Percentiles rank a stretch among this genome's conserved stretches.
phyloP scores from a whole-genome alignment of 441 rosid species.

The Melastoma candidum region DNA sequence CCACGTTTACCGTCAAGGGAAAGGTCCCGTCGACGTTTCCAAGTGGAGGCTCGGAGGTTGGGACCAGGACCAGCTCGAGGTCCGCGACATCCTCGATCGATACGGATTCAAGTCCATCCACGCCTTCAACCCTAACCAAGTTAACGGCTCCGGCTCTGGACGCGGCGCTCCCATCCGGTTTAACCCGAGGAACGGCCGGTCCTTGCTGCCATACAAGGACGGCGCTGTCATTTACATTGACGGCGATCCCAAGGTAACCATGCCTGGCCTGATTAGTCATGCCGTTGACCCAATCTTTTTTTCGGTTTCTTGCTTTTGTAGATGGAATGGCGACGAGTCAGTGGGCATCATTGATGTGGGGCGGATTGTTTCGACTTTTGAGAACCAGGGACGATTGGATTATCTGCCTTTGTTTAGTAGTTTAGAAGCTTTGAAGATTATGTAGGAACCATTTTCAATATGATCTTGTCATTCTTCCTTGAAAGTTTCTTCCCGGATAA shows the following conservation, averaged over 20 bases:
- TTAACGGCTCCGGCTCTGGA: constrained; percentile 23
- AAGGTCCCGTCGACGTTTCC: constrained; percentile 77
- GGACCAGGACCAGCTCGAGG: constrained; percentile 86
- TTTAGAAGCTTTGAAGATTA: too few relatives aligned
- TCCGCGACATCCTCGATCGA: constrained; percentile 57
- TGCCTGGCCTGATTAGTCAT: background rate
- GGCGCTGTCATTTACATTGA: constrained; percentile 64
- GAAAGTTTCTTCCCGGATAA: too few relatives aligned
- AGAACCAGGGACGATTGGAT: too few relatives aligned
- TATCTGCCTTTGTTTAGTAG: too few relatives aligned
- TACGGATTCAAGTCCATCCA: constrained; percentile 60
- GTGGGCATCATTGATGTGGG: too few relatives aligned
- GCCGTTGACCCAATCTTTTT: too few relatives aligned
- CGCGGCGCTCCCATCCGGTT: constrained; percentile 78
- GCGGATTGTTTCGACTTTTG: too few relatives aligned
- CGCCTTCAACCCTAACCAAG: constrained; percentile 43
- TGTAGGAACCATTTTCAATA: too few relatives aligned
- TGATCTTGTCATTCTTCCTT: too few relatives aligned
- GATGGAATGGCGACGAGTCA: too few relatives aligned
- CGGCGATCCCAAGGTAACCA: constrained; percentile 70
- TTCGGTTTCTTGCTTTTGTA: too few relatives aligned
- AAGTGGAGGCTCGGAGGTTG: constrained; percentile 67
- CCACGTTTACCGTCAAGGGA: constrained; percentile 54
- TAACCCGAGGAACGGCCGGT: constrained; percentile 38
- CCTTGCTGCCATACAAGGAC: constrained; percentile 54